Conservation (phyloP, 306 rosid species). For the Cicer chorassanicum region DNA sequence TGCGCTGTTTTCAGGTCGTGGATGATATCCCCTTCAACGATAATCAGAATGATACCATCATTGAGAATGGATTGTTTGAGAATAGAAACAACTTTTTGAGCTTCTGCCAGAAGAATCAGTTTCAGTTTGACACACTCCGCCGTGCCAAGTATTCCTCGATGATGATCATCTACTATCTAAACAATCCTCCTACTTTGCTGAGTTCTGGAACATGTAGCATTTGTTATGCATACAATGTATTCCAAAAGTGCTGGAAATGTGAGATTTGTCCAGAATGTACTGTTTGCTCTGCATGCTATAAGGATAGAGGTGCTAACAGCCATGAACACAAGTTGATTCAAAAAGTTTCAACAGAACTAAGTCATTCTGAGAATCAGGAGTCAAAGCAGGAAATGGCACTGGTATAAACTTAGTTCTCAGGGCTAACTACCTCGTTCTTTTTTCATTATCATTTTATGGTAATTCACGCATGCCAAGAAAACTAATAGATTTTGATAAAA, state of each 20-base stretch:
- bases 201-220: slow-evolving; percentile 45
- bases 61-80: slow-evolving; percentile 52
- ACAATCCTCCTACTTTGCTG: slow-evolving; percentile 15
- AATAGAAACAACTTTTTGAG: slow-evolving; percentile 53
- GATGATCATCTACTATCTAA: slow-evolving; percentile 61
- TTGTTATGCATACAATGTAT: slow-evolving; percentile 44
- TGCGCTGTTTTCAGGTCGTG: slow-evolving; percentile 49
- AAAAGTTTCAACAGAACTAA: slow-evolving; percentile 13
- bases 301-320: slow-evolving; percentile 47
- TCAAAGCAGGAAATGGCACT: too few relatives aligned
- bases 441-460: too few relatives aligned
- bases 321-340: slow-evolving; percentile 56
- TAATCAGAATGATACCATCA: slow-evolving; percentile 50
- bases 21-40: slow-evolving; percentile 53
- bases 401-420: too few relatives aligned
- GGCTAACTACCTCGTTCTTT: too few relatives aligned
- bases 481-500: too few relatives aligned
- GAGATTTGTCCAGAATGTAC: slow-evolving; percentile 52
- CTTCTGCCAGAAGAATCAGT: slow-evolving; percentile 55
- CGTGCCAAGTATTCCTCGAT: slow-evolving; percentile 73
- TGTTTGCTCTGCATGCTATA: slow-evolving; percentile 53
- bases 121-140: slow-evolving; percentile 68
- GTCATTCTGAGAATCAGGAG: too few relatives aligned
- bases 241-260: slow-evolving; percentile 52
- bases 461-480: too few relatives aligned